Evolutionary conservation across 2,329 filamentous ascomycete genomes (phyloP).

Genomic region (Gaeumannomyces sp.): DNA sequence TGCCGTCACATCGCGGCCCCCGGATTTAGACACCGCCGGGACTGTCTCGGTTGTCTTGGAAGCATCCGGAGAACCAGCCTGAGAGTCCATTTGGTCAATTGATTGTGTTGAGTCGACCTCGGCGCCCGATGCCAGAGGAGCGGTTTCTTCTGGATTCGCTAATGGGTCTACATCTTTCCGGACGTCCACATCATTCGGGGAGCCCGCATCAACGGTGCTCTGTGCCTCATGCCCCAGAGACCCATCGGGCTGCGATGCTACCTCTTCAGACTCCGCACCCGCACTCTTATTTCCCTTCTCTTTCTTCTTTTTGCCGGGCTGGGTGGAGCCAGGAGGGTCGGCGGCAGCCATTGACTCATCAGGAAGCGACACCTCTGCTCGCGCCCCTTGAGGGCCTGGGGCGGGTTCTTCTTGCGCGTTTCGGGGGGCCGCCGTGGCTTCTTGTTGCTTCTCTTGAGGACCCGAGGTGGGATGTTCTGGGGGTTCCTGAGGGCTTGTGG

Average conservation of each 20-base stretch:
- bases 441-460: not conserved
- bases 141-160: not conserved
- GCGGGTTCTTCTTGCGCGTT: not conserved
- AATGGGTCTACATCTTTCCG: not conserved
- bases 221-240: not conserved
- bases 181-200: not conserved
- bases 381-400: not conserved
- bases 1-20: not conserved
- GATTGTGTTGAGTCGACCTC: not conserved
- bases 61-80: no score
- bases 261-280: not conserved
- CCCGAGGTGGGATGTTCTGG: not conserved
- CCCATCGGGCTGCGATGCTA: no score
- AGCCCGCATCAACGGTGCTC: not conserved
- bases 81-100: not conserved
- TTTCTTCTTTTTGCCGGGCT: conserved; percentile 4
- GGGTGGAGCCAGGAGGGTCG: no score
- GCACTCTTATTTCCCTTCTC: conserved; percentile 8
- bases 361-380: not conserved
- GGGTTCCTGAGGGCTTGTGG: not conserved
- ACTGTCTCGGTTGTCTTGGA: not conserved
- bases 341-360: not conserved
- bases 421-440: not conserved
- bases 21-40: not conserved
- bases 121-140: not conserved